phyloP scores from a whole-genome alignment of 306 rosid genomes.

The Ammopiptanthus mongolicus region DNA sequence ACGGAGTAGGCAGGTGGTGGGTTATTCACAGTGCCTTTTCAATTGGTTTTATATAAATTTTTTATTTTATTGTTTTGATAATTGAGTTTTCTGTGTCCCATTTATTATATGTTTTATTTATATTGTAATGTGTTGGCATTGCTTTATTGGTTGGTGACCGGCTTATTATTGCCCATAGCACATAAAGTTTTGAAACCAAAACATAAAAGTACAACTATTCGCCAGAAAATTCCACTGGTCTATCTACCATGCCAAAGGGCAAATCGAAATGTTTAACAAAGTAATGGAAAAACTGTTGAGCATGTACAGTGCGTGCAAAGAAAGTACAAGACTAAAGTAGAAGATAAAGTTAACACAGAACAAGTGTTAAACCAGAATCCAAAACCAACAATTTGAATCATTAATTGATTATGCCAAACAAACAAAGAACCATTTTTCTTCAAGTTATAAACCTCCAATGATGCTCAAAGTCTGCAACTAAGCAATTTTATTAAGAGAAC shows the following conservation, averaged over 20 bases:
- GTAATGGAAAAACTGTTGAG: background rate
- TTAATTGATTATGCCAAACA: conserved; percentile 17
- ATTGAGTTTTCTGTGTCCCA: no score
- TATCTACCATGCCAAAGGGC: background rate
- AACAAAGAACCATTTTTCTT: conserved; percentile 15
- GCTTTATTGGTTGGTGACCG: no score
- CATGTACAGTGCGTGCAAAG: background rate
- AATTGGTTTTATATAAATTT: no score
- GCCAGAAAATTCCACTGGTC: background rate
- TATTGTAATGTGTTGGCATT: no score
- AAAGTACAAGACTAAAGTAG: background rate
- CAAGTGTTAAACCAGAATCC: conserved; percentile 4
- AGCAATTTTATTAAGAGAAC: conserved; percentile 46
- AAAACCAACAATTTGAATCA: background rate
- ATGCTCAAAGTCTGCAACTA: conserved; percentile 32
- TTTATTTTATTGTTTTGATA: no score
- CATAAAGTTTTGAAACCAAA: background rate
- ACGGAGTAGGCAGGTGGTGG: no score
- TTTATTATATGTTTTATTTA: no score
- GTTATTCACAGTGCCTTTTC: no score
- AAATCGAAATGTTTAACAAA: background rate
- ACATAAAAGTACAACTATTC: background rate
- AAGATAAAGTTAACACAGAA: background rate
- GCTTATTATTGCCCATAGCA: background rate
- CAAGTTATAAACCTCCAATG: conserved; percentile 20